Base-by-base conservation (phyloP, 106 monocot genomes). In the Posidonia australis region DNA sequence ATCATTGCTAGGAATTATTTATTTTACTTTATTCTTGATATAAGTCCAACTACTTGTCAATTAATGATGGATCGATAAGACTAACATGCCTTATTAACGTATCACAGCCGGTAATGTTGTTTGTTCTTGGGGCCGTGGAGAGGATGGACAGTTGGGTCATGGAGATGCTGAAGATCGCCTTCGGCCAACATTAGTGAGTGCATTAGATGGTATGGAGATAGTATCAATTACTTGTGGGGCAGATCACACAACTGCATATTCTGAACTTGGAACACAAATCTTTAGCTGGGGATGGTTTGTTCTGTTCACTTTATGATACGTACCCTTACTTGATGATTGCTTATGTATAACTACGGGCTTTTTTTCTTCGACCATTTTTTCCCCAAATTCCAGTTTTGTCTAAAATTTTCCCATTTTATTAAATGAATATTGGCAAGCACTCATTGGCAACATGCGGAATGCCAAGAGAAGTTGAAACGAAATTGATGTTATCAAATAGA, bases 141-240 rank as follows among this genome's bases (percentile, higher is more conserved):
- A 90, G 70, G 93, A 94, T 76, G 93, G 93, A 28, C 89, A 94
- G 54, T 66, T 94, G 42, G 93, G 93, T 5, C 93, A 94, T 74
- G 93, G 89, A 46, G 80, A 90, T 72, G 86, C 86, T 48, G 93
- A 84, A 67, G 89, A 94, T 60, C 67, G 84, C 41, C 82, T 71
- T 59, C 31, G 76, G 43, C 93, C 93, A 36, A 90, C 93, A 5
- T 53, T 86, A 23, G 43, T 94, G 44, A 78, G 61, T 48, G 49
- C 69, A 31, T 72, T 90, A 70, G 72, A 69, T 63, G 69, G 65
- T 60, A 75, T 67, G 26, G 78, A 76, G 28, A 80, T 94, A 44
- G 77, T 74, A 23, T 89, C 89, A 19, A 46, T 94, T 51, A 80
- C 72, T 54, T 94, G 93, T 65, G 93, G 89, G 22, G 89, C 89